Evolutionary conservation across 73 alveolate genomes (phyloP), one percentile per base, ranked within the genome.

Genomic region (Paramecium octaurelia): DNA sequence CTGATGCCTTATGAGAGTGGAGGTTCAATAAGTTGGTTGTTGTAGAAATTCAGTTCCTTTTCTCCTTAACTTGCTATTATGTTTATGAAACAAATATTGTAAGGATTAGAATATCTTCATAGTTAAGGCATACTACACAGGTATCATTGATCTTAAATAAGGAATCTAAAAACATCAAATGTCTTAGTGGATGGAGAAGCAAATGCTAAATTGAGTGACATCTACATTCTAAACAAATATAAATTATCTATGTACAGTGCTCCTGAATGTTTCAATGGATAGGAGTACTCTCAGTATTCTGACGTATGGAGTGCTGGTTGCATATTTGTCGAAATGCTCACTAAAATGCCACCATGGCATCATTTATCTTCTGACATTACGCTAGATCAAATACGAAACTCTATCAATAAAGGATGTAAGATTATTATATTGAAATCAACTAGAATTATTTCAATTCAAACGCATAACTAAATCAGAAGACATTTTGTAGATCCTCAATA

Each of bases 251-350:
- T 91, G 92, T 97, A 97, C 86, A 54, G 99, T 20, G 98, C 98
- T 0, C 99, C 98, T 6, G 99, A 96, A 86, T 86, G 93, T 75
- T 93, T 97, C 16, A 95, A 96, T 6, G 59, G 88, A 68, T 73
- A 35, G 9, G 92, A 92, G 34, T 97, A 96, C 85, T 73, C 89
- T 60, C 50, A 84, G 12, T 57, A 93, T 44, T 95, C 97, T 54
- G 99, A 97, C 90, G 95, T 97, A 58, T 97, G 98, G 97, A 92
- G 98, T 27, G 94, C 95, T 9, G 99, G 99, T 11, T 97, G 99
- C 85, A 96, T 97, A 59, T 73, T 97, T 34, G 94, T 92, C 42
- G 99, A 97, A 87, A 77, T 97, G 64, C 76, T 95, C 59, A 95
- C 97, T 42, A 95, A 94, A 38, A 35, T 29, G 46, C 50, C 42